phyloP scores from a whole-genome alignment of 352 stramenopile species.

The Globisporangium spinosum region DNA sequence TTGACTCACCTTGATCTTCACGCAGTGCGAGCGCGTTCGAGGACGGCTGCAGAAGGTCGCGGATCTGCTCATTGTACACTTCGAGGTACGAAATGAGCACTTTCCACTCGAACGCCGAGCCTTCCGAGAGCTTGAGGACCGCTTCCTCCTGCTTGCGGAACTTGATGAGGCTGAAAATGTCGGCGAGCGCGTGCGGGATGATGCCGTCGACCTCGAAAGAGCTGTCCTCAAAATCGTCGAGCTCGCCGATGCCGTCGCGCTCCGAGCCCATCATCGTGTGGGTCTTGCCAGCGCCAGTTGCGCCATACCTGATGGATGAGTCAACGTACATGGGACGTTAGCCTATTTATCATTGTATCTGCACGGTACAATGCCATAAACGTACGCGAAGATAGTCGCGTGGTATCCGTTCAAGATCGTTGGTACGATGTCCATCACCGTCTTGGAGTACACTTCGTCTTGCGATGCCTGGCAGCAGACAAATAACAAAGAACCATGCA shows the following conservation, averaged over 20 bases:
- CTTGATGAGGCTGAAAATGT: slow-evolving; percentile 67
- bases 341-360: background rate
- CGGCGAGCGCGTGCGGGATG: slow-evolving; percentile 64
- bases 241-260: slow-evolving; percentile 44
- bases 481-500: background rate
- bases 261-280: slow-evolving; percentile 73
- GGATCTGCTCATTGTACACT: slow-evolving; percentile 92
- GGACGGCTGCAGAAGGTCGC: slow-evolving; percentile 79
- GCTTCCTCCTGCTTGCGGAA: slow-evolving; percentile 55
- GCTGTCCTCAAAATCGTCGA: slow-evolving; percentile 41
- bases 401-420: slow-evolving; percentile 77
- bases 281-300: slow-evolving; percentile 63
- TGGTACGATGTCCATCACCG: slow-evolving; percentile 54
- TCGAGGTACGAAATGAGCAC: slow-evolving; percentile 88
- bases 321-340: background rate
- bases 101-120: slow-evolving; percentile 62
- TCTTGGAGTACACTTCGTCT: slow-evolving; percentile 56
- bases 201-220: slow-evolving; percentile 66
- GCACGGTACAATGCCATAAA: background rate
- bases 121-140: slow-evolving; percentile 34
- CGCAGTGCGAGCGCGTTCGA: slow-evolving; percentile 30
- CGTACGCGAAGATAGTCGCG: slow-evolving; percentile 76
- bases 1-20: slow-evolving; percentile 40
- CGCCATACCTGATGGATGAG: slow-evolving; percentile 33
- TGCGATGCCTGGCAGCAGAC: slow-evolving; percentile 24